Evolutionary conservation across 78 protist species (phyloP), one percentile per base, ranked within the genome.

Genomic region (Dictyostelium citrinum): DNA sequence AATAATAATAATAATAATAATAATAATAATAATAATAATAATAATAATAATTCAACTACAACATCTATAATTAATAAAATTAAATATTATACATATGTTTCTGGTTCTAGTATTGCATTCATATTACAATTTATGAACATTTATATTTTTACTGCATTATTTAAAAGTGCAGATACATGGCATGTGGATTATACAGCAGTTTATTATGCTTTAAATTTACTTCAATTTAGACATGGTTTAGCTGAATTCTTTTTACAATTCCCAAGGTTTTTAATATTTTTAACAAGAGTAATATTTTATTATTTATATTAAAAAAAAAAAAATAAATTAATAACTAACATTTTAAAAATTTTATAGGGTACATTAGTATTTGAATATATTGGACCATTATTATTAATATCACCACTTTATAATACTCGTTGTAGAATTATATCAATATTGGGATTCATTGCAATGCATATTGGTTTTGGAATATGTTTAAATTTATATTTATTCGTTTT

Each of bases 381-480:
- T 27, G 93, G 93, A 46, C 93, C 93, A 37, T 24, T 88, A 12
- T 20, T 88, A 20, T 67, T 88, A 37, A 31, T 88, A 10, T 72
- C 58, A 31, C 93, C 93, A 78, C 24, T 88, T 46, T 46, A 61
- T 11, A 88, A 88, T 78, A 22, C 80, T 20, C 10, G 1, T 22
- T 33, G 29, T 29, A 58, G 93, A 68, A n/a, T 88, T 46, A 17
- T 88, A 5, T 88, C 93, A n/a, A 88, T 88, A n/a, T 22, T 76
- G 5, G 93, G 93, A 43, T 88, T 88, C 22, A 49, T 88, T 76
- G 84, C 51, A 45, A 61, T 88, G 82, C 93, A 88, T 31, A 55
- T 79, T 78, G 93, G 93, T 6, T 88, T 88, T 79, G 93, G 93
- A 33, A 49, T 31, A 46, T 88, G 93, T 88, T 45, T 88, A 35